Evolutionary conservation across 1,284 basidiomycete genomes (phyloP), one percentile per base, ranked within the genome.

Genomic region (Ceratobasidium sp.): DNA sequence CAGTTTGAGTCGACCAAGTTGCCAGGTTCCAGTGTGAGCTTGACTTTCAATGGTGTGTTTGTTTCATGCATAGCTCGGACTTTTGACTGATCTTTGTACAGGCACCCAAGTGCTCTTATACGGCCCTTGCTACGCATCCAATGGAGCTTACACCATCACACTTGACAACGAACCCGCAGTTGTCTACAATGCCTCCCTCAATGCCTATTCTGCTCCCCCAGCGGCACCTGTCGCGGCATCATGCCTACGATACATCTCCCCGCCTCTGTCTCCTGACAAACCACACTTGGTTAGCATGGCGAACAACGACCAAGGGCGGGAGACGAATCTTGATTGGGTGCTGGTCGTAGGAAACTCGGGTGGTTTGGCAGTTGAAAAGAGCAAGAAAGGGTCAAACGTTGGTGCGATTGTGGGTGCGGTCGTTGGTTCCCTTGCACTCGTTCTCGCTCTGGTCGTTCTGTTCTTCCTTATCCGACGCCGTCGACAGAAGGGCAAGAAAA

Each of bases 251-350:
- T 69, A 69, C 52, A 69, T 69, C 18, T 69, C 65, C 21, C 65
- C 65, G 21, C 65, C 65, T 16, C 26, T 69, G 18, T 21, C 50
- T 16, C 39, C 65, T 3, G 28, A 45, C 23, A 12, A 50, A n/a
- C 30, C 53, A 3, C 65, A 69, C 52, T 57, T 57, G 23, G 46
- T 69, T 30, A 69, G 65, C 23, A 69, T 69, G 52, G 65, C 65
- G 23, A 69, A 69, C 52, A 36, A 23, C 23, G 65, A 69, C 39
- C 14, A 41, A 26, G 65, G 50, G 21, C 34, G 65, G 14, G 52
- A 69, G 28, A 69, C 65, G 1, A 69, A 69, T 45, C 39, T 69
- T 26, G 65, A 69, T n/a, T 69, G 65, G 65, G 65, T 34, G 26
- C 21, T 69, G 26, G 53, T 69, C 14, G 50, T 69, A 26, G 52